phyloP scores from a whole-genome alignment of 2,329 filamentous ascomycete species.

The Aspergillus novofumigatus region DNA sequence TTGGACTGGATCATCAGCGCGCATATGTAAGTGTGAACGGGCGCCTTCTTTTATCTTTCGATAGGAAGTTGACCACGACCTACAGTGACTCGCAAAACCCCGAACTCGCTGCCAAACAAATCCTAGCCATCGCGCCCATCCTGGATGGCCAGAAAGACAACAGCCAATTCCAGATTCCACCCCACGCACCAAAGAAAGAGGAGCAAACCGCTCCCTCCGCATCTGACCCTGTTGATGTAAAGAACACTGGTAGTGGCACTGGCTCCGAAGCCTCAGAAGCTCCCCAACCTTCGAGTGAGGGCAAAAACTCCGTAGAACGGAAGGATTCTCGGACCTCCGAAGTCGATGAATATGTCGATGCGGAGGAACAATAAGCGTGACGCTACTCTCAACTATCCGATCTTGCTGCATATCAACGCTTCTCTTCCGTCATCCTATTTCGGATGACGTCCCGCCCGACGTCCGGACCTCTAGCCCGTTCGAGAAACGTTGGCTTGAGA shows the following conservation, averaged over 20 bases:
- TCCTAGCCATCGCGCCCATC: slow-evolving; percentile 81
- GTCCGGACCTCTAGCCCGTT: not conserved
- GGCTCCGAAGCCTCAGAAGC: slow-evolving; percentile 1
- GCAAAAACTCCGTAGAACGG: slow-evolving; percentile 26
- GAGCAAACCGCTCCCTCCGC: not conserved
- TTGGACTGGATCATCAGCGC: slow-evolving; percentile 95
- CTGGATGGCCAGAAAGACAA: slow-evolving; percentile 66
- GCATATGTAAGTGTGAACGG: slow-evolving; percentile 60
- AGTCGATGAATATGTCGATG: slow-evolving; percentile 44
- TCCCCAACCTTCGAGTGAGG: slow-evolving; percentile 3
- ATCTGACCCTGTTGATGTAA: not conserved
- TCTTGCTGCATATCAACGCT: not conserved
- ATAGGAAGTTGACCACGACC: not conserved
- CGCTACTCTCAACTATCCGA: not conserved
- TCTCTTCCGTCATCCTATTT: not conserved
- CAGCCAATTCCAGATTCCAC: slow-evolving; percentile 55
- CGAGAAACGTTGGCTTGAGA: not conserved
- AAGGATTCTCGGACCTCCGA: slow-evolving; percentile 38
- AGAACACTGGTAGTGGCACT: slow-evolving; percentile 3
- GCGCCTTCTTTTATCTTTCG: not conserved
- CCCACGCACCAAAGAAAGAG: slow-evolving; percentile 26
- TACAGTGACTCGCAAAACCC: slow-evolving; percentile 61
- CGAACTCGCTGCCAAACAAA: slow-evolving; percentile 71
- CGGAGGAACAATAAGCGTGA: slow-evolving; percentile 21
- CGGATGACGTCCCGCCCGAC: not conserved